Conservation (phyloP, 2,329 filamentous ascomycete species). For the Coleophoma crateriformis region DNA sequence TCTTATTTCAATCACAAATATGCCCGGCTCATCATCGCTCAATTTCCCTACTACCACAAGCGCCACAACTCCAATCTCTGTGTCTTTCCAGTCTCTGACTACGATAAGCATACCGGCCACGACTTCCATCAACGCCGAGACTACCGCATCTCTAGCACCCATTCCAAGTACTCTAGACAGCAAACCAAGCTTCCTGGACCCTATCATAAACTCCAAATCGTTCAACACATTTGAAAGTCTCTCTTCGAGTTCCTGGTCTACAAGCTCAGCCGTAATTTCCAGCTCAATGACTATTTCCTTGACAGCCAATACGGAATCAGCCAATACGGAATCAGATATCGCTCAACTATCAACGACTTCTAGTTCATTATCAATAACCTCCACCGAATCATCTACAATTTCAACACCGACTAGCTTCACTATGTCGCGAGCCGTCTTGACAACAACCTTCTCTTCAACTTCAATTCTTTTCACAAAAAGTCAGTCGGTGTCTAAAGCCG, state of each 20-base stretch:
- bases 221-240: too few relatives aligned
- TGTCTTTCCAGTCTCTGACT: neutral
- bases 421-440: neutral
- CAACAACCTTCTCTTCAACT: neutral
- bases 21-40: neutral
- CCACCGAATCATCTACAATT: too few relatives aligned
- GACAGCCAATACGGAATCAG: neutral
- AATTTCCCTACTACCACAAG: neutral
- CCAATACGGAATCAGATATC: too few relatives aligned
- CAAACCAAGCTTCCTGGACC: too few relatives aligned
- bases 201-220: too few relatives aligned
- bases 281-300: neutral
- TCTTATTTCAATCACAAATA: neutral
- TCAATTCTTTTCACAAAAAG: neutral
- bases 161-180: too few relatives aligned
- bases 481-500: neutral
- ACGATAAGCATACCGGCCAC: neutral
- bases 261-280: neutral
- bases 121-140: too few relatives aligned
- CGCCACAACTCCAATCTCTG: neutral
- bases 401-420: too few relatives aligned
- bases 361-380: too few relatives aligned
- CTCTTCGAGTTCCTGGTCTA: too few relatives aligned
- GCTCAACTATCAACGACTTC: too few relatives aligned
- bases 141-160: too few relatives aligned